Evolutionary conservation across 164 flowering plant genomes (phyloP), one percentile per base, ranked within the genome.

Genomic region (Liquidambar formosana): DNA sequence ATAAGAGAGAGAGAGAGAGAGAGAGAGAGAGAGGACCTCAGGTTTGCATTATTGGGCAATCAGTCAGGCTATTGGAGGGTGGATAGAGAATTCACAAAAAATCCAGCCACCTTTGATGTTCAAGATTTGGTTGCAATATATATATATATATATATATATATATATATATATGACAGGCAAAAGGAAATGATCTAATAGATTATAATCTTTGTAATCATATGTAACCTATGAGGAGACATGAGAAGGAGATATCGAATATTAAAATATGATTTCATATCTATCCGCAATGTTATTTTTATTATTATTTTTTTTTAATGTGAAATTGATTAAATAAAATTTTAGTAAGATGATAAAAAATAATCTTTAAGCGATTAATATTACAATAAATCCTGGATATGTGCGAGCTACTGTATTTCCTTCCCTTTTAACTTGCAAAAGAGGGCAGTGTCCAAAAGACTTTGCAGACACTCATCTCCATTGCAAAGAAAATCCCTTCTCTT

Each of bases 41-140:
- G 10, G 5, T 10, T 56, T 22, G 65, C 63, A 64, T 63, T 63
- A 71, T 63, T 63, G 68, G 57, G 22, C 10, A 57, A 11, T 28
- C 11, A 43, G 45, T 70, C 51, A 8, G 21, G 52, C 44, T 22
- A 54, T 44, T 48, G 28, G 23, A 21, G 73, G 28, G 62, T 33
- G 41, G 41, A 8, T 41, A 56, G n/a, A 64, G n/a, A 61, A 57
- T 45, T 57, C 28, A 22, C 51, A 22, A 43, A 48, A 64, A 71
- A 54, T 60, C 58, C 27, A 47, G 14, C 15, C 56, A 13, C 22
- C 43, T 52, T 5, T 27, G 25, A n/a, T 53, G 53, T 57, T 63
- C 9, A 56, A 56, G 67, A 63, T 70, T 43, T 70, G 13, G 43
- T 63, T 54, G 1, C 23, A 44, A 45, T 70, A 38, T 44, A 19